Conservation (phyloP, 1,139 yeast species). For the Saccharomyces hybrid region DNA sequence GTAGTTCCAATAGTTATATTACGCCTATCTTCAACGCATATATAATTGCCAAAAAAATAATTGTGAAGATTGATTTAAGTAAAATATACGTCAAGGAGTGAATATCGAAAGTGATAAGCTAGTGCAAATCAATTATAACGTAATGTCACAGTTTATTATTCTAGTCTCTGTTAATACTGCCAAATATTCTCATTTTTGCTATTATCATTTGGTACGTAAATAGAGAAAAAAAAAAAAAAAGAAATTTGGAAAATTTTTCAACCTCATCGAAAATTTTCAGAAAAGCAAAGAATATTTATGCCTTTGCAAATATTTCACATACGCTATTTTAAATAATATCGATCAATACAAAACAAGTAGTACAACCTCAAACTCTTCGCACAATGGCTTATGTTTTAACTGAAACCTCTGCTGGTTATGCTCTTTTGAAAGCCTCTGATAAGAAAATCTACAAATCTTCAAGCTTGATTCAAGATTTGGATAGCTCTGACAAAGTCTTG, state of each 20-base stretch:
- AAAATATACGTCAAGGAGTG: too few relatives aligned
- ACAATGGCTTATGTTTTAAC: constrained; percentile 89
- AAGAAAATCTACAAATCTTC: constrained; percentile 90
- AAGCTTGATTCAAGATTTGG: constrained; percentile 65
- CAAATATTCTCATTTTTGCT: neutral
- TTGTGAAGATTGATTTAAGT: too few relatives aligned
- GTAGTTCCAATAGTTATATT: too few relatives aligned
- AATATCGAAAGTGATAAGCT: too few relatives aligned
- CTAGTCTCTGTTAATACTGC: neutral
- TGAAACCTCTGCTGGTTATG: constrained; percentile 98
- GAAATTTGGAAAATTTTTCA: constrained; percentile 16
- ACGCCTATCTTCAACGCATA: too few relatives aligned
- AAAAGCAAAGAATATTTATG: constrained; percentile 1
- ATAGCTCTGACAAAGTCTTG: constrained; percentile 75
- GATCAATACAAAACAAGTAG: neutral
- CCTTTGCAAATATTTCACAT: neutral
- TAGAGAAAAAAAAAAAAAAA: neutral
- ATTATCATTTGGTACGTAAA: neutral
- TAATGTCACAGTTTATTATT: too few relatives aligned
- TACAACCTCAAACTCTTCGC: neutral
- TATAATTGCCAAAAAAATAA: too few relatives aligned
- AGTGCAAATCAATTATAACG: too few relatives aligned
- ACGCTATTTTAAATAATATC: neutral
- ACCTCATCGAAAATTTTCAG: constrained; percentile 27
- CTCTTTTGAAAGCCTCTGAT: constrained; percentile 93